Conservation (phyloP, 306 rosid genomes). For the Lathyrus aphaca region DNA sequence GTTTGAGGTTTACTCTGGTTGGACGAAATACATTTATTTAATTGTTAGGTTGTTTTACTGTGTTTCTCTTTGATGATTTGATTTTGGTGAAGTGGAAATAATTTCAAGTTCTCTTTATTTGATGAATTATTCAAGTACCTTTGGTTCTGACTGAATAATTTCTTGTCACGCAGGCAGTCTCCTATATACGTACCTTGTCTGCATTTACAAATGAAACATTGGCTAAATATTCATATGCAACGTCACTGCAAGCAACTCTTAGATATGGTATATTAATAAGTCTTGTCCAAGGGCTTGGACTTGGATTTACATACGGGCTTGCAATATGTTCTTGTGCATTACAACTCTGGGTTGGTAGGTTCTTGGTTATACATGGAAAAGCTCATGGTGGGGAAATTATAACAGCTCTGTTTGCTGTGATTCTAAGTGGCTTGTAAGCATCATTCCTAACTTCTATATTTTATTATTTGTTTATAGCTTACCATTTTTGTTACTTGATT, state of each 20-base stretch:
- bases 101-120: constrained; percentile 30
- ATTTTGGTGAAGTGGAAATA: constrained; percentile 30
- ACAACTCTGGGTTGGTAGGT: constrained; percentile 98
- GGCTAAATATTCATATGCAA: constrained; percentile 97
- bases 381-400: constrained; percentile 98
- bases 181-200: constrained; percentile 83
- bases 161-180: constrained; percentile 83
- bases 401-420: constrained; percentile 93
- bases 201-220: constrained; percentile 97
- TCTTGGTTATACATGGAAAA: constrained; percentile 56
- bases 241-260: constrained; percentile 97
- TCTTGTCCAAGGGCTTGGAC: constrained; percentile 99
- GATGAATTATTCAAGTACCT: constrained; percentile 28
- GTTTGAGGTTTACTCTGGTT: constrained; percentile 24
- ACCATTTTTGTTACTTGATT: constrained; percentile 42
- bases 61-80: constrained; percentile 28
- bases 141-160: constrained; percentile 38
- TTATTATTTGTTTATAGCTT: constrained; percentile 9
- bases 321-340: constrained; percentile 99
- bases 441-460: constrained; percentile 22
- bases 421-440: constrained; percentile 98
- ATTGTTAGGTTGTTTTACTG: constrained; percentile 22
- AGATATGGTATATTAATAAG: constrained; percentile 98
- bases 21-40: constrained; percentile 32
- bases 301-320: constrained; percentile 99